These are phyloP conservation scores for Calocybe cyanea DNA, from an alignment of 768 basidiomycete species.

Conservation along the genomic window DNA sequence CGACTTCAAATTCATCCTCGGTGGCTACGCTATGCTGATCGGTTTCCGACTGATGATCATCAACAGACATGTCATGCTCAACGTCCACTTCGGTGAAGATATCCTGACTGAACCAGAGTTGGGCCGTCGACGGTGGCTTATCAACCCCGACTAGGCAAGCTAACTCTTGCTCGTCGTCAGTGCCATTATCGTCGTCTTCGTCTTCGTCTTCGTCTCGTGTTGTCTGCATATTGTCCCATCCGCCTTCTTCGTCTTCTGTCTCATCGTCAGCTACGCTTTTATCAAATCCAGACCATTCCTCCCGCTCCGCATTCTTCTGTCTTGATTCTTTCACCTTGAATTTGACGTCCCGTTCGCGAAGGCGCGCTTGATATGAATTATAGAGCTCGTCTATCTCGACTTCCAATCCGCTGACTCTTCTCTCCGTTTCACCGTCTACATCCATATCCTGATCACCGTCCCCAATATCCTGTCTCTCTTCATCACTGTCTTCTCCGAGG, in stretches of 20 bases:
- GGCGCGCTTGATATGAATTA: slow-evolving; percentile 75
- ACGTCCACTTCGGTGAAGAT: slow-evolving; percentile 70
- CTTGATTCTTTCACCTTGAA: slow-evolving; percentile 79
- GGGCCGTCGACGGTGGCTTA: slow-evolving; percentile 42
- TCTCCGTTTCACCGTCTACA: slow-evolving; percentile 68
- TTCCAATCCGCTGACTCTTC: slow-evolving; percentile 63
- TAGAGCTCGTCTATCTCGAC: slow-evolving; percentile 88
- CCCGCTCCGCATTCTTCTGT: slow-evolving; percentile 65
- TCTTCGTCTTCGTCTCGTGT: slow-evolving; percentile 57
- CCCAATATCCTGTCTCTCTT: slow-evolving; percentile 30
- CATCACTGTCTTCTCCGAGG: slow-evolving; percentile 31
- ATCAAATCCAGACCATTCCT: slow-evolving; percentile 78
- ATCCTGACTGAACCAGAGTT: slow-evolving; percentile 96
- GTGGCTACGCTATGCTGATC: slow-evolving; percentile 19
- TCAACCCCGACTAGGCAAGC: slow-evolving; percentile 37
- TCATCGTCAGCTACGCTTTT: slow-evolving; percentile 37
- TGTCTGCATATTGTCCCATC: slow-evolving; percentile 66
- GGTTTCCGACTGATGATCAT: slow-evolving; percentile 17
- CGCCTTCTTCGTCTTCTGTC: slow-evolving; percentile 50
- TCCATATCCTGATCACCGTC: slow-evolving; percentile 45
- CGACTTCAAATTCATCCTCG: slow-evolving; percentile 71
- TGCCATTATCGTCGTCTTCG: slow-evolving; percentile 17
- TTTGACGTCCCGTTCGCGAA: slow-evolving; percentile 84
- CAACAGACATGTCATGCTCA: slow-evolving; percentile 23
- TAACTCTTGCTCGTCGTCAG: slow-evolving; percentile 33